A percentile compares a stretch with the other conserved stretches of the same genome.
These are phyloP conservation scores for Aspergillus bertholletiae DNA, from an alignment of 495 filamentous ascomycete genomes.

Conservation along the genomic window DNA sequence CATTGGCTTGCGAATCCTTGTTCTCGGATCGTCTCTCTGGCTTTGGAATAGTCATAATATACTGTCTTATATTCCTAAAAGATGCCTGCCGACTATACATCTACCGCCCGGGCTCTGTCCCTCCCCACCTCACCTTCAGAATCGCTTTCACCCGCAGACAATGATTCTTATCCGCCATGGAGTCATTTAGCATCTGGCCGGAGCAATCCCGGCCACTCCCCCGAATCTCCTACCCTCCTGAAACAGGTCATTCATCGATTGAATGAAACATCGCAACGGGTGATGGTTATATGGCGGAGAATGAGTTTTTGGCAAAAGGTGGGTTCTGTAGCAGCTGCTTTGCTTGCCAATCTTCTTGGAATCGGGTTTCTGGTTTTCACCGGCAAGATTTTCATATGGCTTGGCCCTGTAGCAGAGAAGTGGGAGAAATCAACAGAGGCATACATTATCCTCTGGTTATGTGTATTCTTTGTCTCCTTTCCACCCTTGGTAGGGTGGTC, in stretches of 20 bases:
- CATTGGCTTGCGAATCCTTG: not conserved
- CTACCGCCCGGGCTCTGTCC: conserved; percentile 63
- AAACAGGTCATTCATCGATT: conserved; percentile 44
- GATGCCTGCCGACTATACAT: conserved; percentile 58
- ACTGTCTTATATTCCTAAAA: not conserved
- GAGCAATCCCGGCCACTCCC: conserved; percentile 29
- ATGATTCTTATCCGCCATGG: conserved; percentile 43
- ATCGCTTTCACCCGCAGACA: conserved; percentile 23
- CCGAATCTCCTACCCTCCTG: conserved; percentile 31
- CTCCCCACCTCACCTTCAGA: conserved; percentile 53
- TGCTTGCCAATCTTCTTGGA: conserved; percentile 47
- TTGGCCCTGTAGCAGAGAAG: conserved; percentile 64
- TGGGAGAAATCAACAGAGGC: conserved; percentile 69
- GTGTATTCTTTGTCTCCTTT: conserved; percentile 77
- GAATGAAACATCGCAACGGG: conserved; percentile 20
- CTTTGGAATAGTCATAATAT: not conserved
- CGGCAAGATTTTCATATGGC: conserved; percentile 68
- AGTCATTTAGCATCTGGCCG: conserved; percentile 27
- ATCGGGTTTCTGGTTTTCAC: conserved; percentile 72
- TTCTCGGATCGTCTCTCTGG: not conserved
- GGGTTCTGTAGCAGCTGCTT: conserved; percentile 47
- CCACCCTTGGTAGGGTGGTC: conserved; percentile 91
- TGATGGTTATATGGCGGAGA: conserved; percentile 40
- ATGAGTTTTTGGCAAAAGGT: conserved; percentile 61
- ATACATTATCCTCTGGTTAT: conserved; percentile 75